These are phyloP conservation scores for Sugiyamaella novakii DNA, from an alignment of 1,139 yeast species.

Conservation along the genomic window DNA sequence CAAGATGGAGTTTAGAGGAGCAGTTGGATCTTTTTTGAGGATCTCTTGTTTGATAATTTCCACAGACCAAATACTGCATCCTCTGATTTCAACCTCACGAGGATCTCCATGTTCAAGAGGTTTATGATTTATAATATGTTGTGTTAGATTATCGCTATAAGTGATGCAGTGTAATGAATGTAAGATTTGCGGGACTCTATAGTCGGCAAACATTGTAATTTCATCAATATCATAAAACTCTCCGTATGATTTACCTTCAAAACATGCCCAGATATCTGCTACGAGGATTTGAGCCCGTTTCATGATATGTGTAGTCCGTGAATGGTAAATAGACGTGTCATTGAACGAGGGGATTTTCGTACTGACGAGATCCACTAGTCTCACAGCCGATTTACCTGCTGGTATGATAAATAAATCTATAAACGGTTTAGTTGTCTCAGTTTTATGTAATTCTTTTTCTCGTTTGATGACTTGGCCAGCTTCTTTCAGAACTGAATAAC, in stretches of 20 bases:
- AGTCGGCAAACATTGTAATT: constrained; percentile 52
- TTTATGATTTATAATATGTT: constrained; percentile 29
- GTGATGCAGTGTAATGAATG: constrained; percentile 42
- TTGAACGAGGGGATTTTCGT: constrained; percentile 40
- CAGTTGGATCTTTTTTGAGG: constrained; percentile 16
- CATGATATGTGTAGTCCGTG: constrained; percentile 37
- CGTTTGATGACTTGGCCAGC: constrained; percentile 40
- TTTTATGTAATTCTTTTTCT: constrained; percentile 16
- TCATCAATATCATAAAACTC: constrained; percentile 44
- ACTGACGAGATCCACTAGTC: constrained; percentile 38
- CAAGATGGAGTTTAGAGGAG: constrained; percentile 44
- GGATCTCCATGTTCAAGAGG: constrained; percentile 38
- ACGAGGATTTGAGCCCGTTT: constrained; percentile 49
- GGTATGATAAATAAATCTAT: constrained; percentile 35
- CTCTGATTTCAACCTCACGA: constrained; percentile 46
- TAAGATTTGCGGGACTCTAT: constrained; percentile 49
- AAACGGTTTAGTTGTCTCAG: constrained; percentile 18
- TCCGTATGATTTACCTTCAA: constrained; percentile 43
- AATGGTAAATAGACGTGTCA: constrained; percentile 40
- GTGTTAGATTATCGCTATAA: constrained; percentile 39
- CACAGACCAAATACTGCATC: constrained; percentile 48
- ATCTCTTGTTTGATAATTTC: constrained; percentile 41
- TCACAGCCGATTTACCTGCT: constrained; percentile 40
- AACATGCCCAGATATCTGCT: constrained; percentile 50
- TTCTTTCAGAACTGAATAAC: constrained; percentile 42